These are phyloP conservation scores for Polyporus arcularius DNA, from an alignment of 768 basidiomycete species.

Conservation along the genomic window DNA sequence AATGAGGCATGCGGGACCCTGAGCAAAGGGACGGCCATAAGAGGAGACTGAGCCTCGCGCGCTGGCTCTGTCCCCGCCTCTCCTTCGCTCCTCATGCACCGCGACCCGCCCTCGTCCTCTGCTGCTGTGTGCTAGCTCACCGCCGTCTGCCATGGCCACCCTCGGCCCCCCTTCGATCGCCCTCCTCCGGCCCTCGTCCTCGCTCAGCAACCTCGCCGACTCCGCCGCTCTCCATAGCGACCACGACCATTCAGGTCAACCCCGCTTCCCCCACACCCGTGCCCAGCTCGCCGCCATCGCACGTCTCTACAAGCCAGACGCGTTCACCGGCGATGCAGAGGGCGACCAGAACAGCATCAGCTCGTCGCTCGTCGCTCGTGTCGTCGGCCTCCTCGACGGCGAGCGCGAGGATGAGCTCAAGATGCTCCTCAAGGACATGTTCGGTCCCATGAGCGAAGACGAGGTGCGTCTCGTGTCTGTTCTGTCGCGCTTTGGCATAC, in stretches of 20 bases:
- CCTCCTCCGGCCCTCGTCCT: constrained; percentile 24
- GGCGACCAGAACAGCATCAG: constrained; percentile 59
- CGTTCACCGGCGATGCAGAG: constrained; percentile 40
- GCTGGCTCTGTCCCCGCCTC: background rate
- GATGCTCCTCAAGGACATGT: constrained; percentile 65
- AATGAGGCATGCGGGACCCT: background rate
- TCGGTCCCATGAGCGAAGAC: constrained; percentile 61
- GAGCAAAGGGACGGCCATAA: background rate
- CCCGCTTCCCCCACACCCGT: constrained; percentile 78
- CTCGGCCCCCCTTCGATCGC: constrained; percentile 28
- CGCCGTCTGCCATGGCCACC: constrained; percentile 13
- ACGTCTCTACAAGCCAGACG: constrained; percentile 69
- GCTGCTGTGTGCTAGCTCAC: background rate
- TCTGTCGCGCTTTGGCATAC: background rate
- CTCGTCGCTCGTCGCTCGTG: constrained; percentile 63
- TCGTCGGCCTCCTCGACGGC: constrained; percentile 70
- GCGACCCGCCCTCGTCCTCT: background rate
- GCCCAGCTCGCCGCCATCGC: constrained; percentile 78
- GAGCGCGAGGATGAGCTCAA: constrained; percentile 92
- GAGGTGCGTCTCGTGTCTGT: constrained; percentile 46
- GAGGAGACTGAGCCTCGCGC: background rate
- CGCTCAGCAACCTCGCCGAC: constrained; percentile 21
- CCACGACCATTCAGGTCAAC: constrained; percentile 19
- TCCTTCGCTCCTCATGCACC: background rate
- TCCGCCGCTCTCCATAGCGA: constrained; percentile 14